Conservation (phyloP, 129 eudicot species). For the Ambrosia trifida region DNA sequence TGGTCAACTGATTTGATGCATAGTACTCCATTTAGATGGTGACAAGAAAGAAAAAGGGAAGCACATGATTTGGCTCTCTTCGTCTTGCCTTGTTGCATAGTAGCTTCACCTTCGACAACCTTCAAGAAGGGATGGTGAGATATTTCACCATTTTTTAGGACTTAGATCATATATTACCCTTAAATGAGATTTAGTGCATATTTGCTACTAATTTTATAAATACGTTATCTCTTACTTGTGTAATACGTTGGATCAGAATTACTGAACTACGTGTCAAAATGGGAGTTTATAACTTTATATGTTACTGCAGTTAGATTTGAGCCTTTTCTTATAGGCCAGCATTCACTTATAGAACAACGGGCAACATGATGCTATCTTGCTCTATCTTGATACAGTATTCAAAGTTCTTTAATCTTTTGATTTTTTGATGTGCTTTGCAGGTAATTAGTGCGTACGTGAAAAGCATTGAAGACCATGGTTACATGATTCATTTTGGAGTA, state of each 20-base stretch:
- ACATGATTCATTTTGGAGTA: slow-evolving; percentile 82
- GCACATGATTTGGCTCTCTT: slow-evolving; percentile 70
- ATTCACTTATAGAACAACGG: slow-evolving; percentile 8
- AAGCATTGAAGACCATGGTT: slow-evolving; percentile 98
- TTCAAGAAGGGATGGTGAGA: slow-evolving; percentile 97
- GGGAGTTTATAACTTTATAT: slow-evolving; percentile 2
- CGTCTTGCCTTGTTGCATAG: slow-evolving; percentile 78
- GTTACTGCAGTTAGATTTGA: not conserved
- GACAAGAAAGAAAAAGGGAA: slow-evolving; percentile 80
- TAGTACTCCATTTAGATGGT: slow-evolving; percentile 71
- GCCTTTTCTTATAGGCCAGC: not conserved
- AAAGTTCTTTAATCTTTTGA: slow-evolving; percentile 2
- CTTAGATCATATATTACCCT: not conserved
- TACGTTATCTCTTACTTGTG: not conserved
- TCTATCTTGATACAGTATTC: not conserved
- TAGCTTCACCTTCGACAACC: slow-evolving; percentile 60
- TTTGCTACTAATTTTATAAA: slow-evolving; percentile 7
- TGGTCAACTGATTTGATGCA: slow-evolving; percentile 92
- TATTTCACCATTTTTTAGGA: slow-evolving; percentile 6
- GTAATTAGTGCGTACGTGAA: slow-evolving; percentile 85
- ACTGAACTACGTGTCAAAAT: slow-evolving; percentile 2
- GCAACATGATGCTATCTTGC: not conserved
- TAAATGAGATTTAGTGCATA: not conserved
- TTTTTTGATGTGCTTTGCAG: slow-evolving; percentile 40
- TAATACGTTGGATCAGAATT: slow-evolving; percentile 6